phyloP scores from a whole-genome alignment of 805 yeast species.

The Huiozyma sinensis region DNA sequence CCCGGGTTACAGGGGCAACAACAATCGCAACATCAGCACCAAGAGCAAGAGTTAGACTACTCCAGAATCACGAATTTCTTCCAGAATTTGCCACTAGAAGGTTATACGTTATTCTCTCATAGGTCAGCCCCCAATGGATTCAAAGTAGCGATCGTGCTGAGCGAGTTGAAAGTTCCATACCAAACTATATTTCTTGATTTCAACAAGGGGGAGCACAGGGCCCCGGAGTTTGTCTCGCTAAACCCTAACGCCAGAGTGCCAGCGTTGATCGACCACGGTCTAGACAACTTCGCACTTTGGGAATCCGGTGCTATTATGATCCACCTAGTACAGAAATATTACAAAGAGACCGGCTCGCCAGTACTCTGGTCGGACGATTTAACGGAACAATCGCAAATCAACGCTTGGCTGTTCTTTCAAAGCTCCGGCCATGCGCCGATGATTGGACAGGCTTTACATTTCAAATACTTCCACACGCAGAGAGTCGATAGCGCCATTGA shows the following conservation, averaged over 20 bases:
- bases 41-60: conserved; percentile 24
- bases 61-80: conserved; percentile 61
- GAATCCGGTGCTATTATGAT: conserved; percentile 87
- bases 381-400: conserved; percentile 72
- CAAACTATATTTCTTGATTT: conserved; percentile 79
- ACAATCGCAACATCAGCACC: conserved; percentile 1
- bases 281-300: conserved; percentile 78
- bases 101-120: conserved; percentile 72
- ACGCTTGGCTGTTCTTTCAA: conserved; percentile 88
- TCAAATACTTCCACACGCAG: conserved; percentile 79
- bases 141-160: conserved; percentile 82
- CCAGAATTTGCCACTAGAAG: conserved; percentile 66
- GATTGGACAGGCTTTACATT: conserved; percentile 95
- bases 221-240: conserved; percentile 86
- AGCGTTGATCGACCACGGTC: conserved; percentile 79
- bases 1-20: background rate
- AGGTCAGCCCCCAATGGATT: conserved; percentile 93
- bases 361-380: conserved; percentile 67
- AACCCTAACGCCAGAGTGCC: conserved; percentile 96
- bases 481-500: conserved; percentile 83
- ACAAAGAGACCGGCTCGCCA: conserved; percentile 54
- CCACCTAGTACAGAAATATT: conserved; percentile 62
- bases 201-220: conserved; percentile 79
- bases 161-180: conserved; percentile 71
- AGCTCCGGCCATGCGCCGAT: conserved; percentile 96